Conservation (phyloP, 805 yeast species). For the Soucietia sequanensis region DNA sequence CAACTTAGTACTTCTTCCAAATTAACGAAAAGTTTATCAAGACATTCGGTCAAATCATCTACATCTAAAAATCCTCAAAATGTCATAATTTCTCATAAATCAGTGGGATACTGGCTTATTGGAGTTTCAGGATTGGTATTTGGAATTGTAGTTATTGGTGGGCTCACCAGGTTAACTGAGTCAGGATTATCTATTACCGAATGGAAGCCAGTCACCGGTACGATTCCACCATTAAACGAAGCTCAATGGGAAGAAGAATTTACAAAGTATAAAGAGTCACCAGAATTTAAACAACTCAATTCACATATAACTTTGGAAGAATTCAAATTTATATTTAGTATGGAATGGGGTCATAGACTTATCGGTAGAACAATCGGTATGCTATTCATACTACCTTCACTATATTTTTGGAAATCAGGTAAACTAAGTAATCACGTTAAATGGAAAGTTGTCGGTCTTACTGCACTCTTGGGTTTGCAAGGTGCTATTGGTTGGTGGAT, state of each 20-base stretch:
- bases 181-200: slow-evolving; percentile 95
- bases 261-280: slow-evolving; percentile 74
- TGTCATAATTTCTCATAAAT: slow-evolving; percentile 19
- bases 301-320: slow-evolving; percentile 88
- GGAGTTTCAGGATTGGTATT: slow-evolving; percentile 88
- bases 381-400: slow-evolving; percentile 79
- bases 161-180: slow-evolving; percentile 91
- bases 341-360: slow-evolving; percentile 97
- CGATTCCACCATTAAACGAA: slow-evolving; percentile 82
- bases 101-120: slow-evolving; percentile 83
- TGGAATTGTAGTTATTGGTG: slow-evolving; percentile 95
- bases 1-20: slow-evolving; percentile 1
- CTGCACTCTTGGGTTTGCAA: slow-evolving; percentile 82
- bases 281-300: slow-evolving; percentile 87
- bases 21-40: not conserved
- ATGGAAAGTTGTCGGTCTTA: slow-evolving; percentile 64
- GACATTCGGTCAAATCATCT: not conserved
- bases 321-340: slow-evolving; percentile 88
- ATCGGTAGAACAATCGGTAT: slow-evolving; percentile 91
- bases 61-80: not conserved
- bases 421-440: slow-evolving; percentile 69
- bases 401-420: slow-evolving; percentile 69
- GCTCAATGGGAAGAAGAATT: slow-evolving; percentile 87
- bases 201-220: slow-evolving; percentile 97
- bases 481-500: slow-evolving; percentile 99